Percentiles rank a stretch among this genome's conserved stretches.
Conservation (phyloP, 108 stramenopile species). For the Parietichytrium sp. region DNA sequence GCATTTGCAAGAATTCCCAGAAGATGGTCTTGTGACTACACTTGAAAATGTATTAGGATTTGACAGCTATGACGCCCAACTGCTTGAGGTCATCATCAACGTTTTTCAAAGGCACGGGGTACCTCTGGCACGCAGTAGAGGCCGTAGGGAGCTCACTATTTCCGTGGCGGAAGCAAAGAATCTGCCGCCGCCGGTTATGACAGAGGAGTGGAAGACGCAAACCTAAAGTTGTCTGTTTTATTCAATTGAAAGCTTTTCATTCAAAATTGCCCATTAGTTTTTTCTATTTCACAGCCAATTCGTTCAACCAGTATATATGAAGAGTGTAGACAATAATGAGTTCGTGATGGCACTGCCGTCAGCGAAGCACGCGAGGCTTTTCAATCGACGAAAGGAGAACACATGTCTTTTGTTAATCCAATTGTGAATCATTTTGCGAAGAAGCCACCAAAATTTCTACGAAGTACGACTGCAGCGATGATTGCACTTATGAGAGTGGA, state of each 20-base stretch:
- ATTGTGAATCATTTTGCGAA: not conserved
- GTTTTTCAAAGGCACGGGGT: slow-evolving; percentile 31
- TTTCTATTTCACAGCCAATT: too few relatives aligned
- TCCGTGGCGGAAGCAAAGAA: not conserved
- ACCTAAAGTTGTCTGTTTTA: too few relatives aligned
- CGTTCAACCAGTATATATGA: too few relatives aligned
- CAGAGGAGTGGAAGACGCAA: slow-evolving; percentile 19
- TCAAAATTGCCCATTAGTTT: too few relatives aligned
- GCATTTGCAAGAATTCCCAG: slow-evolving; percentile 74
- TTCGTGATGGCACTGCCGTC: too few relatives aligned
- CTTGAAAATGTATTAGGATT: slow-evolving; percentile 77
- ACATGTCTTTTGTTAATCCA: too few relatives aligned
- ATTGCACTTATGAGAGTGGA: too few relatives aligned
- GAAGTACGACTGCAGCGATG: not conserved
- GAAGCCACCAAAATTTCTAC: slow-evolving; percentile 8
- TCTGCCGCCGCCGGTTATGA: not conserved
- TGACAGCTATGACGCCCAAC: slow-evolving; percentile 65
- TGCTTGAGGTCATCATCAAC: not conserved
- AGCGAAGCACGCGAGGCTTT: too few relatives aligned
- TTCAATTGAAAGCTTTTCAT: too few relatives aligned
- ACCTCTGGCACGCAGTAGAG: not conserved
- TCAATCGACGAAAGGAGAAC: too few relatives aligned
- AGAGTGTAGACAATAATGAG: too few relatives aligned
- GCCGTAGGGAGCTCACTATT: not conserved
- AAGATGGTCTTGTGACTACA: slow-evolving; percentile 67